Conservation (phyloP, 129 eudicot genomes). For the Artemisia tridentata region DNA sequence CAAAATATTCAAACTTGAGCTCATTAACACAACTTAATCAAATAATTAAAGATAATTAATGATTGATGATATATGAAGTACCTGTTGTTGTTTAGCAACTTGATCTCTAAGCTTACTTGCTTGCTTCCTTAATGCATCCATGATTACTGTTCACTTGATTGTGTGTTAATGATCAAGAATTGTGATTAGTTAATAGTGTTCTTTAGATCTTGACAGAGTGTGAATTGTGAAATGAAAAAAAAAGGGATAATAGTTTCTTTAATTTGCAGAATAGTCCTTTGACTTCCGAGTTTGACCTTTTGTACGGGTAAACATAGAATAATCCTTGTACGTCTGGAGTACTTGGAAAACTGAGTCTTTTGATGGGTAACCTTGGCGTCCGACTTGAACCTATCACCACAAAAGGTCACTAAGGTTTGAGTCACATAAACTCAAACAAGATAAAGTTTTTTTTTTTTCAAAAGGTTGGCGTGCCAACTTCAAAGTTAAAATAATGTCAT, state of each 20-base stretch:
- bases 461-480: no score
- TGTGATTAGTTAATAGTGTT: not conserved
- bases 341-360: no score
- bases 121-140: slow-evolving; percentile 96
- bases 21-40: slow-evolving; percentile 4
- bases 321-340: no score
- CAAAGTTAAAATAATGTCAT: no score
- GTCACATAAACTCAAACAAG: no score
- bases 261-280: slow-evolving; percentile 23
- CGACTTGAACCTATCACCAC: no score
- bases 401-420: no score
- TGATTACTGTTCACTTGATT: slow-evolving; percentile 1
- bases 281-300: not conserved
- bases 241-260: not conserved
- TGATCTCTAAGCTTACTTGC: slow-evolving; percentile 91
- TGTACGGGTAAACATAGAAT: not conserved
- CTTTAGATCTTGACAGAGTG: slow-evolving; percentile 39
- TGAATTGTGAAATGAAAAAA: slow-evolving; percentile 5
- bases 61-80: slow-evolving; percentile 1
- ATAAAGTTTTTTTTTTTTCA: no score
- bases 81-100: slow-evolving; percentile 97
- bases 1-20: slow-evolving; percentile 1
- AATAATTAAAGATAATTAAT: not conserved
- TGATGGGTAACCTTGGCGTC: no score
- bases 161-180: not conserved